Percentiles rank a stretch among this genome's conserved stretches.
These are phyloP conservation scores for Xylaria sp. DNA, from an alignment of 2,329 filamentous ascomycete genomes.

Conservation along the genomic window DNA sequence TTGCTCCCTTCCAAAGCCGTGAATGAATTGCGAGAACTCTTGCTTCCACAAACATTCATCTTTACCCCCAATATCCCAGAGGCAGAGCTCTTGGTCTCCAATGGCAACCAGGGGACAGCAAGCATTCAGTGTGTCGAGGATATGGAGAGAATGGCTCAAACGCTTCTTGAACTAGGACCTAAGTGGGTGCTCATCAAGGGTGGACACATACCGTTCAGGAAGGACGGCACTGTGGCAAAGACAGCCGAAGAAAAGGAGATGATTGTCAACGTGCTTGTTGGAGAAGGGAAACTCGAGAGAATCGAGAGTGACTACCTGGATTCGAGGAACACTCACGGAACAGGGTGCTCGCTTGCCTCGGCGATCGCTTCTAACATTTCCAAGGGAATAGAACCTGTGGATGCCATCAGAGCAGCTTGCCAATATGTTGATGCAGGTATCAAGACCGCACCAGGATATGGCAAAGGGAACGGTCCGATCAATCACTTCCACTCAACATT, in stretches of 20 bases:
- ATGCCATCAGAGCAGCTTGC: constrained; percentile 69
- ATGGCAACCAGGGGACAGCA: constrained; percentile 45
- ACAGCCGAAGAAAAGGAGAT: constrained; percentile 61
- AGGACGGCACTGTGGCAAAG: constrained; percentile 61
- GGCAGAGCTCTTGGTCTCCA: constrained; percentile 64
- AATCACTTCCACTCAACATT: constrained; percentile 79
- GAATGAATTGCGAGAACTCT: constrained; percentile 55
- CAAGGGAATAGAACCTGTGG: constrained; percentile 56
- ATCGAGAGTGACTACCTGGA: constrained; percentile 72
- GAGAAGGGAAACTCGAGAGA: constrained; percentile 56
- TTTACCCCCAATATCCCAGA: constrained; percentile 81
- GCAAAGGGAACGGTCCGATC: constrained; percentile 70
- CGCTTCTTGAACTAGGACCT: constrained; percentile 70
- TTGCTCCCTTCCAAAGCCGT: constrained; percentile 70
- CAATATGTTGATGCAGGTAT: constrained; percentile 75
- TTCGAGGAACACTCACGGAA: constrained; percentile 87
- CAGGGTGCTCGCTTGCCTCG: constrained; percentile 90
- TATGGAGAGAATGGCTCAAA: constrained; percentile 68
- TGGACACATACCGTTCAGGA: constrained; percentile 80
- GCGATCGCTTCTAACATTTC: constrained; percentile 76
- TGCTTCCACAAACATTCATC: constrained; percentile 69
- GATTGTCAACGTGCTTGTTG: constrained; percentile 78
- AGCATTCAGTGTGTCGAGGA: constrained; percentile 62
- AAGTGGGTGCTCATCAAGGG: constrained; percentile 87
- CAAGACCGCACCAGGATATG: constrained; percentile 62